A percentile compares a stretch with the other conserved stretches of the same genome.
phyloP scores from a whole-genome alignment of 148 eudicot species.

The Chenopodium album region DNA sequence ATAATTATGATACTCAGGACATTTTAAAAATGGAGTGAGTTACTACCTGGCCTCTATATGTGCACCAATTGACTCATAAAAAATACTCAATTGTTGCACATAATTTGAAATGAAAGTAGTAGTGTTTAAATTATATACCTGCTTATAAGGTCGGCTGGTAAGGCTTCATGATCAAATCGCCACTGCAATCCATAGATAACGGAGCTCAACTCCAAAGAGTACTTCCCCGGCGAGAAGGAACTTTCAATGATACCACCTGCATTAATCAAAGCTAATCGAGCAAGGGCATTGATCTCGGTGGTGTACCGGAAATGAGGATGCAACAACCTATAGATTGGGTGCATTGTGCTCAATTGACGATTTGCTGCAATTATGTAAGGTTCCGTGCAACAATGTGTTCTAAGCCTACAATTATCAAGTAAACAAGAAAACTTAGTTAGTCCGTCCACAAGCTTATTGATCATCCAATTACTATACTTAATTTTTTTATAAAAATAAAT shows the following conservation, averaged over 20 bases:
- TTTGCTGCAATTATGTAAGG: slow-evolving; percentile 71
- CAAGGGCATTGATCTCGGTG: slow-evolving; percentile 56
- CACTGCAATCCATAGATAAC: background rate
- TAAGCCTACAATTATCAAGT: slow-evolving; percentile 17
- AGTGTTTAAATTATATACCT: background rate
- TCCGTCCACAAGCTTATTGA: too few species aligned
- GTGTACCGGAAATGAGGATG: slow-evolving; percentile 82
- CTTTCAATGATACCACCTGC: slow-evolving; percentile 29
- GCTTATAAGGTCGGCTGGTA: background rate
- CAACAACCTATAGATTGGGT: slow-evolving; percentile 62
- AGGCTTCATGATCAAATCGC: background rate
- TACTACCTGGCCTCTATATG: too few species aligned
- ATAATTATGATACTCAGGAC: too few species aligned
- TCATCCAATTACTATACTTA: too few species aligned
- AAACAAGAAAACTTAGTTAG: background rate
- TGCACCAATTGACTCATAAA: too few species aligned
- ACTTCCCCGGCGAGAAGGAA: slow-evolving; percentile 22
- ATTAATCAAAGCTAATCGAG: slow-evolving; percentile 33
- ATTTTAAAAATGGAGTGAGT: too few species aligned
- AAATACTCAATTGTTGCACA: too few species aligned
- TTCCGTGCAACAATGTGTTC: slow-evolving; percentile 66
- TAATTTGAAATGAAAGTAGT: too few species aligned
- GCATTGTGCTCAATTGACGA: slow-evolving; percentile 69
- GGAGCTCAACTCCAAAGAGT: slow-evolving; percentile 14
- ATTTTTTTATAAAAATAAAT: too few species aligned